phyloP scores from a whole-genome alignment of 768 basidiomycete genomes.

The Tylopilus balloui region DNA sequence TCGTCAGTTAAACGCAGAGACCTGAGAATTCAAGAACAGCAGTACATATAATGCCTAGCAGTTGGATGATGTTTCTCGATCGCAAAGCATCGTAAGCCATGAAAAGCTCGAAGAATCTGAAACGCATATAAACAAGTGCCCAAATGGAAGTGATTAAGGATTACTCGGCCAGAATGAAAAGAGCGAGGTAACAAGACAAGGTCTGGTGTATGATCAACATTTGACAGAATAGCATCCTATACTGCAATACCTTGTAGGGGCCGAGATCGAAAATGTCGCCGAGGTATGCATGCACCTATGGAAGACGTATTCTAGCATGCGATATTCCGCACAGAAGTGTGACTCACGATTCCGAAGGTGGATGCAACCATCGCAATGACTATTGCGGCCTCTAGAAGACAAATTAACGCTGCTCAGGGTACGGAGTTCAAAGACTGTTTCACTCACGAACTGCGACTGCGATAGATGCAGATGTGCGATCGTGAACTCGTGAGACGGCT shows the following conservation, averaged over 20 bases:
- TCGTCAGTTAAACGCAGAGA: conserved; percentile 2
- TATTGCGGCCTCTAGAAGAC: conserved; percentile 59
- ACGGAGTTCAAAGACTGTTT: background rate
- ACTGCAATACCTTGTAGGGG: conserved; percentile 48
- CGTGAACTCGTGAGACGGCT: conserved; percentile 5
- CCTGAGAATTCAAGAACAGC: conserved; percentile 1
- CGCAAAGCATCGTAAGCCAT: conserved; percentile 84
- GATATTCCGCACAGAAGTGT: background rate
- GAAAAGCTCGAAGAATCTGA: conserved; percentile 73
- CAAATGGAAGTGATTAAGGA: conserved; percentile 17
- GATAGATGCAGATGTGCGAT: conserved; percentile 3
- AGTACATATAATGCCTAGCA: conserved; percentile 67
- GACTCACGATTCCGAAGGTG: conserved; percentile 59
- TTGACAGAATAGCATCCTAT: background rate
- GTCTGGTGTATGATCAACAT: conserved; percentile 43
- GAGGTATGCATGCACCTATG: conserved; percentile 44
- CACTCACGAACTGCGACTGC: conserved; percentile 59
- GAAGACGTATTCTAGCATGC: conserved; percentile 5
- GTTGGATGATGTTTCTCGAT: conserved; percentile 72
- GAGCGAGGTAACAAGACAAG: conserved; percentile 77
- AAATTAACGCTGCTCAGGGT: background rate
- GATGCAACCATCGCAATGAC: conserved; percentile 73
- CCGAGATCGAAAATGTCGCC: conserved; percentile 14
- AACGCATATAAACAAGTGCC: conserved; percentile 1
- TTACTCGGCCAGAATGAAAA: conserved; percentile 80